These are phyloP conservation scores for Colletotrichum ledebouriae DNA, from an alignment of 2,329 filamentous ascomycete species.

Conservation along the genomic window DNA sequence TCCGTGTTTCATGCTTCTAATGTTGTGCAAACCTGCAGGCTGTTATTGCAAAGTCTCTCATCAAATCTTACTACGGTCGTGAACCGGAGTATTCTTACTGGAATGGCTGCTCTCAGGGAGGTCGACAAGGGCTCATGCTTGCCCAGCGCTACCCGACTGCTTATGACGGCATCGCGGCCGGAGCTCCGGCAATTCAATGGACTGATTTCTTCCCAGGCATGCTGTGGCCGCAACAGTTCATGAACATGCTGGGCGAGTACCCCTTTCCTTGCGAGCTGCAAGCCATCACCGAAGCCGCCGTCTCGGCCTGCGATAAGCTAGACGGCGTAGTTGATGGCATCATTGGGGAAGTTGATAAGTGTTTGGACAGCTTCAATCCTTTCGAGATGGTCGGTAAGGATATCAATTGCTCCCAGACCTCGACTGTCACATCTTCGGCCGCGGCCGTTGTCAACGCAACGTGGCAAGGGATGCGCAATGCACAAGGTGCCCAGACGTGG, in stretches of 20 bases:
- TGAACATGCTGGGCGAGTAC: constrained; percentile 24
- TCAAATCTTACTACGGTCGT: constrained; percentile 61
- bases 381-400: constrained; percentile 1
- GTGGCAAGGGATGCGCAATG: constrained; percentile 36
- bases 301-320: constrained; percentile 60
- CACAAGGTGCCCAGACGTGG: constrained; percentile 12
- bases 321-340: constrained; percentile 63
- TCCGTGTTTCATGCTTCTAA: no score
- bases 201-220: constrained; percentile 26
- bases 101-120: constrained; percentile 67
- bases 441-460: constrained; percentile 43
- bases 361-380: constrained; percentile 34
- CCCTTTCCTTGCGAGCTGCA: constrained; percentile 44
- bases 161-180: constrained; percentile 67
- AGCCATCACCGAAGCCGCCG: constrained; percentile 55
- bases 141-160: constrained; percentile 65
- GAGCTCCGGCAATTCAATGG: constrained; percentile 55
- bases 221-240: constrained; percentile 36
- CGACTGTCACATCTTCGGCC: constrained; percentile 30
- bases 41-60: constrained; percentile 62
- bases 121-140: constrained; percentile 67
- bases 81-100: constrained; percentile 62
- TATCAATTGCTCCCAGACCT: constrained; percentile 6
- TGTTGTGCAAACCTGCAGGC: constrained; percentile 44
- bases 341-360: constrained; percentile 51